Conservation (phyloP, 225 moss, liverwort and hornwort genomes). For the Rhytidiadelphus loreus region DNA sequence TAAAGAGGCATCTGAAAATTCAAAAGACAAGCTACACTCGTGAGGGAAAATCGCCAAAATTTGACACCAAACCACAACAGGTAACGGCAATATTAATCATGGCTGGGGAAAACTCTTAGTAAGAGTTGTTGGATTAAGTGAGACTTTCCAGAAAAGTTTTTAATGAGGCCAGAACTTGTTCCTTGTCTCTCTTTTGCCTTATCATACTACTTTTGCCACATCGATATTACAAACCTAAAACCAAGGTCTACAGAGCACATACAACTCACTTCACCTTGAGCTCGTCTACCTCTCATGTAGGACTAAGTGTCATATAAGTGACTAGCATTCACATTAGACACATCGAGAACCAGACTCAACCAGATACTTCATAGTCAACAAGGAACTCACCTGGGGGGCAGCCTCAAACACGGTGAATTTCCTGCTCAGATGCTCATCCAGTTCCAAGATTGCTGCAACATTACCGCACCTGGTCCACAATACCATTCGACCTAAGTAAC, state of each 20-base stretch:
- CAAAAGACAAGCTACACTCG: background rate
- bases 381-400: slow-evolving; percentile 67
- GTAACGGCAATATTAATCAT: background rate
- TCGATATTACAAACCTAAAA: background rate
- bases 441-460: slow-evolving; percentile 91
- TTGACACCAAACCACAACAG: background rate
- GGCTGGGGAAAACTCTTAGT: background rate
- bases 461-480: slow-evolving; percentile 80
- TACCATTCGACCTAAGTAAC: background rate
- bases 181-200: background rate
- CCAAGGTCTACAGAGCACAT: background rate
- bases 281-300: no score
- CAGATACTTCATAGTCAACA: background rate
- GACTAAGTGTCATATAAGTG: background rate
- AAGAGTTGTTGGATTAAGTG: background rate
- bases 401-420: slow-evolving; percentile 98
- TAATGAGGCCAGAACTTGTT: background rate
- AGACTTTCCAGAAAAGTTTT: background rate
- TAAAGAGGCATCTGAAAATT: background rate
- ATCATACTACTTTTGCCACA: background rate
- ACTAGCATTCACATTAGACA: background rate
- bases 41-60: background rate
- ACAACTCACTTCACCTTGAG: background rate
- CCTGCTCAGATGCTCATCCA: slow-evolving; percentile 85
- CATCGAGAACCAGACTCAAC: background rate